Percentiles rank a stretch among this genome's conserved stretches.
Conservation (phyloP, 306 rosid genomes). For the Fragaria vesca region DNA sequence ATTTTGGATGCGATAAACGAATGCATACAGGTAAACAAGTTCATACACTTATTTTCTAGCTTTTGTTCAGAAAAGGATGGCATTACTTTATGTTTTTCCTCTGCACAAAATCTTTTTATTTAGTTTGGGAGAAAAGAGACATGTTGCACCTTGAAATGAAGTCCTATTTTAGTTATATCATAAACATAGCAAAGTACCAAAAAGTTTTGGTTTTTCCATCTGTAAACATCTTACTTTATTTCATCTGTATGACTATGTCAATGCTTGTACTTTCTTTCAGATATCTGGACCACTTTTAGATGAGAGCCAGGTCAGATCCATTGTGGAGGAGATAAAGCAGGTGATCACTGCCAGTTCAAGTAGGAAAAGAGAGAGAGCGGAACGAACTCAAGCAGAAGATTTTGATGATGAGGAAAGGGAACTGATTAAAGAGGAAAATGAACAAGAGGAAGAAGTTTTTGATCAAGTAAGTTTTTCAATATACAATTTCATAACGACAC, state of each 20-base stretch:
- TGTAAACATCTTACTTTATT: background rate
- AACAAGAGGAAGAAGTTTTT: slow-evolving; percentile 99
- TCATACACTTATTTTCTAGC: background rate
- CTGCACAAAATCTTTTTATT: background rate
- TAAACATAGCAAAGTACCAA: background rate
- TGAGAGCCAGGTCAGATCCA: slow-evolving; percentile 78
- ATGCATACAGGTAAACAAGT: slow-evolving; percentile 63
- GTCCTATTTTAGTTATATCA: too few species aligned
- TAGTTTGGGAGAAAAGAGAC: background rate
- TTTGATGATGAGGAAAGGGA: slow-evolving; percentile 95
- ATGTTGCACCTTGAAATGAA: background rate
- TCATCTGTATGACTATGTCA: background rate
- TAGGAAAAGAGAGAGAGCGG: slow-evolving; percentile 84
- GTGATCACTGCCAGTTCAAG: slow-evolving; percentile 95
- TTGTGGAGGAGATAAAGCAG: slow-evolving; percentile 87
- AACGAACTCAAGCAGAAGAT: slow-evolving; percentile 90
- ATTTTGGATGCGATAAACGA: slow-evolving; percentile 93
- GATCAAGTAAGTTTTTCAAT: slow-evolving; percentile 70
- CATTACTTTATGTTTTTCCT: background rate
- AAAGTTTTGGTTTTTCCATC: background rate
- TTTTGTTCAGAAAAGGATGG: background rate
- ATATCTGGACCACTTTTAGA: slow-evolving; percentile 85
- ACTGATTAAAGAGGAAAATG: slow-evolving; percentile 94
- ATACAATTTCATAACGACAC: slow-evolving; percentile 3
- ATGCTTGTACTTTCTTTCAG: slow-evolving; percentile 34